A percentile compares a stretch with the other conserved stretches of the same genome.
Evolutionary conservation across 441 rosid genomes (phyloP).

Genomic region (Adansonia rubrostipa): DNA sequence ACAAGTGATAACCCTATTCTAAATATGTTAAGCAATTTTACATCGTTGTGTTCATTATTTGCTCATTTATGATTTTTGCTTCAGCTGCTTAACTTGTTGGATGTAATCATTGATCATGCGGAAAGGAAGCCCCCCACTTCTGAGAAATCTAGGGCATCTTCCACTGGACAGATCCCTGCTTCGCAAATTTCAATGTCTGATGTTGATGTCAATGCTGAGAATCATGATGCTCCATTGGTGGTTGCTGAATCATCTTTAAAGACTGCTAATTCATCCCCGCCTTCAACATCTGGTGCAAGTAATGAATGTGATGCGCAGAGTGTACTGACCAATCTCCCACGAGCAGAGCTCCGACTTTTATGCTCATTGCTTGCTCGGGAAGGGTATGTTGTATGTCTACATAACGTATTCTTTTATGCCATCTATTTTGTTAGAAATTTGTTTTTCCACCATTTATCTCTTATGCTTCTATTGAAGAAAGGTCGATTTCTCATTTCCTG

Average conservation of each 20-base stretch:
- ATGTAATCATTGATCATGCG: constrained; percentile 81
- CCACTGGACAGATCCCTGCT: constrained; percentile 49
- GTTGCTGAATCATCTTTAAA: constrained; percentile 49
- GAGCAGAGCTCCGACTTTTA: constrained; percentile 79
- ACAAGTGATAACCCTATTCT: constrained; percentile 38
- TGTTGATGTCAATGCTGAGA: constrained; percentile 46
- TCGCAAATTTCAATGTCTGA: constrained; percentile 48
- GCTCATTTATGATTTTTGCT: constrained; percentile 32
- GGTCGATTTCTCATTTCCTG: neutral
- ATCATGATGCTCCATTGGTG: constrained; percentile 42
- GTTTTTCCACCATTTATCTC: neutral
- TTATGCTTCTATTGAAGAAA: neutral
- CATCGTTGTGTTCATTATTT: constrained; percentile 16
- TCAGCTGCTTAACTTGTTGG: constrained; percentile 91
- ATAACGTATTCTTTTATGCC: constrained; percentile 15
- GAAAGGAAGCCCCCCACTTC: constrained; percentile 63
- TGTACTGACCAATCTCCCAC: constrained; percentile 78
- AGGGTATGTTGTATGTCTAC: constrained; percentile 58
- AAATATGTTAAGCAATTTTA: neutral
- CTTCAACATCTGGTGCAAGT: constrained; percentile 48
- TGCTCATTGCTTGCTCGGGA: constrained; percentile 96
- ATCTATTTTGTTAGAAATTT: neutral
- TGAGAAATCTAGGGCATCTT: constrained; percentile 54
- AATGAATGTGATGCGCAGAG: constrained; percentile 62
- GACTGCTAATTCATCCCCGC: constrained; percentile 48